These are phyloP conservation scores for Dipteronia dyeriana DNA, from an alignment of 345 rosid species.

Conservation along the genomic window DNA sequence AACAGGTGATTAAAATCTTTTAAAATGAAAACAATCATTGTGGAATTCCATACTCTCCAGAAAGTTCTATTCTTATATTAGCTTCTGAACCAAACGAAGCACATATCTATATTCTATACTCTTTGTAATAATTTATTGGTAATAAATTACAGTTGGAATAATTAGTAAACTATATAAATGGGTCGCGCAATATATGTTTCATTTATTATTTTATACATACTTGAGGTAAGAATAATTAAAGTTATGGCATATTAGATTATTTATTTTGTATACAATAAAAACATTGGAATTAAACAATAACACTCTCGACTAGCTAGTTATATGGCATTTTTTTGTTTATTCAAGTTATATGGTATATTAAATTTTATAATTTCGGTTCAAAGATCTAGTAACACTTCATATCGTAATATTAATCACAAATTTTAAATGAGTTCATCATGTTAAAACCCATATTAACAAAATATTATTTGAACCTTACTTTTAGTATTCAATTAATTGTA, in stretches of 20 bases:
- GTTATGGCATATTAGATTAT: not conserved
- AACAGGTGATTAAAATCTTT: not conserved
- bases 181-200: not conserved
- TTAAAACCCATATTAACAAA: not conserved
- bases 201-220: not conserved
- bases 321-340: too few relatives aligned
- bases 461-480: not conserved
- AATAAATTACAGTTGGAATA: constrained; percentile 12
- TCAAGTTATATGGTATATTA: too few relatives aligned
- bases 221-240: not conserved
- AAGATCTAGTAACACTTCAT: not conserved
- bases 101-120: constrained; percentile 15
- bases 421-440: not conserved
- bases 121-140: constrained; percentile 8
- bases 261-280: not conserved
- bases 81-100: not conserved
- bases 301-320: too few relatives aligned
- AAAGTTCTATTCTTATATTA: not conserved
- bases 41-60: constrained; percentile 15
- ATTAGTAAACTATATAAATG: not conserved
- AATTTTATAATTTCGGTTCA: not conserved
- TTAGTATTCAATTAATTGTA: not conserved
- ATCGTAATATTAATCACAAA: too few relatives aligned
- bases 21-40: constrained; percentile 9
- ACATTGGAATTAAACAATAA: not conserved